Evolutionary conservation across 2,329 filamentous ascomycete genomes (phyloP), one percentile per base, ranked within the genome.

Genomic region (Penicillium sp.): DNA sequence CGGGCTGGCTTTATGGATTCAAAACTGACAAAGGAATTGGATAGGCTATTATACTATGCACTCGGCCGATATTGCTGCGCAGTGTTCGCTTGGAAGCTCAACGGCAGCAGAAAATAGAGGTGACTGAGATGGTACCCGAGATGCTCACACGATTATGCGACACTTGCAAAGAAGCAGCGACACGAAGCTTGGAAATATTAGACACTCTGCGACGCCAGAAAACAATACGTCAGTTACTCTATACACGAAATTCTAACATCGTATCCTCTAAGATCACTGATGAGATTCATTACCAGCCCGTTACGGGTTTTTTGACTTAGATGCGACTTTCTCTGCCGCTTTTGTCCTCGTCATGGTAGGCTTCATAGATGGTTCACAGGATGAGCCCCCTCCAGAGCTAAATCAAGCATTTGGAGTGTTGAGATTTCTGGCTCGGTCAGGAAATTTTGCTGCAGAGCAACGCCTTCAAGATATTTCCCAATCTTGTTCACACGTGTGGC

Each of bases 281-380:
- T 28, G 4, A 3, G 0, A 16, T 28, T 43, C n/a, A 8, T 10
- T 45, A 13, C 3, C 13, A 59, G 58, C 58, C 6, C 55, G 61
- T 10, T 65, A 62, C 40, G 62, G 62, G 5, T 65, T 64, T 28
- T 65, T 65, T 21, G 62, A 65, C 33, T 24, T 65, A 4, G 62
- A 64, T 3, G 61, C 62, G 18, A 62, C 59, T 11, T 65, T 65
- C 13, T 63, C 62, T 18, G 59, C 61, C 7, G 62, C 62, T 8
- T 65, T 65, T 34, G 59, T 65, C 2, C 47, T 65, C 28, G 61
- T 64, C 2, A 62, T 65, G 59, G 48, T 51, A 7, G 59, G 61
- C 1, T 56, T 62, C 16, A 24, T 59, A 7, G 45, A 61, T 19
- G 53, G 54, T 11, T 28, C 52, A 2, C 51, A 54, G 29, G 40